Base-by-base conservation (phyloP, 345 rosid species). In the Salix brachista region DNA sequence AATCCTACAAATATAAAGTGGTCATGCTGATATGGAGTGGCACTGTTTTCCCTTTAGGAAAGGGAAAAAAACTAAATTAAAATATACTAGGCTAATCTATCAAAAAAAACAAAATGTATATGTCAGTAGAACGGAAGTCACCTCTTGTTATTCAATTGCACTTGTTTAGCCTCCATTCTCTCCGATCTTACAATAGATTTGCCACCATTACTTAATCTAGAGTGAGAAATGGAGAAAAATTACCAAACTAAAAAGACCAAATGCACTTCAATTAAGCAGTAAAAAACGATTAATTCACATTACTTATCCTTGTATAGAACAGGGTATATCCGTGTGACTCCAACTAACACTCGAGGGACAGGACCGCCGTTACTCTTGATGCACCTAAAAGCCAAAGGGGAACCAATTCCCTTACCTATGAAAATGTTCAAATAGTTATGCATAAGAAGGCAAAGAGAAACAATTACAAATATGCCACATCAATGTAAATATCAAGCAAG, bases 241-340 rank as follows among this genome's bases (percentile, higher is more conserved):
- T 18, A 56, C 58, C 71, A 75, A 25, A 70, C 67, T 60, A 78
- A 64, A 76, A 75, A 82, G 8, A 30, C 39, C 18, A 12, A 69
- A 67, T 72, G 28, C 28, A 68, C 61, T 69, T 46, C 54, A 67
- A 77, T 71, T 69, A 68, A 78, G 61, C 39, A 34, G 77, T 23
- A 54, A 67, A 72, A 79, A 34, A 67, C 23, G 25, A 77, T 56
- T 28, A 39, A 64, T 69, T 70, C 46, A 76, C 70, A 62, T 83
- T 83, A 93, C 98, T 91, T 93, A 85, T 96, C 99, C 89, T 85
- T 93, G 91, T 89, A 96, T 23, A 93, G 88, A 83, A 91, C 79
- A 42, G 99, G 98, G 77, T 96, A 96, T 79, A 96, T 78, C 48
- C 99, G 88, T 73, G 91, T 91, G 66, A 96, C 86, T 82, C 99